Evolutionary conservation across 78 protist species (phyloP), one percentile per base, ranked within the genome.

Genomic region (Dictyostelium brefeldianum): DNA sequence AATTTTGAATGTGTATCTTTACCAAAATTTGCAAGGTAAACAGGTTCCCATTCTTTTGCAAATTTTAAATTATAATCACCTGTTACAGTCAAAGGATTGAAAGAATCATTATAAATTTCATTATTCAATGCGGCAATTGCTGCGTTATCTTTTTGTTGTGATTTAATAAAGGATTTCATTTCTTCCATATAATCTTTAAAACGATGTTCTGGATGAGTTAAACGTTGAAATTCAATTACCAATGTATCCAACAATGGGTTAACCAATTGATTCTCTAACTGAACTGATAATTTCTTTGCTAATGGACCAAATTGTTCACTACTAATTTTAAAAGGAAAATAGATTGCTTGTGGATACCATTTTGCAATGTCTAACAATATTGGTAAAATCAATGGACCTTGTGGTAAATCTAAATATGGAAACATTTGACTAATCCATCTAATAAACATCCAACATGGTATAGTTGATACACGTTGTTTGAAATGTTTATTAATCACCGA

Each of bases 361-460:
- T 74, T 69, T 7, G 97, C 92, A 51, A 94, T 71, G 20, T 74
- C 75, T 3, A 73, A 36, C 6, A 80, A 87, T 2, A 82, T 83
- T 3, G 85, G 83, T 27, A 92, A 15, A 41, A 93, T 43, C 4
- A 64, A 22, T 6, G 85, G 84, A 25, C 89, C 96, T 84, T 93
- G 83, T 36, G 89, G 81, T 9, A 62, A 29, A 54, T 80, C 89
- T 22, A 90, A 65, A 48, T 90, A 69, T 20, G 95, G 96, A 67
- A 96, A 83, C 77, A 92, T 85, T 67, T 96, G 97, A 56, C 96
- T 69, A 18, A 83, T 36, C 97, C 97, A 96, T 47, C 83, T 36
- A 43, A 96, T 78, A 46, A 96, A 80, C 95, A 91, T 84, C 97
- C 97, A 96, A 57, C 82, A 25, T 18, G 97, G 97, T n/a, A 91